Percentiles rank a stretch among this genome's conserved stretches.
Conservation (phyloP, 164 flowering plant genomes). For the Kalanchoe fedtschenkoi region DNA sequence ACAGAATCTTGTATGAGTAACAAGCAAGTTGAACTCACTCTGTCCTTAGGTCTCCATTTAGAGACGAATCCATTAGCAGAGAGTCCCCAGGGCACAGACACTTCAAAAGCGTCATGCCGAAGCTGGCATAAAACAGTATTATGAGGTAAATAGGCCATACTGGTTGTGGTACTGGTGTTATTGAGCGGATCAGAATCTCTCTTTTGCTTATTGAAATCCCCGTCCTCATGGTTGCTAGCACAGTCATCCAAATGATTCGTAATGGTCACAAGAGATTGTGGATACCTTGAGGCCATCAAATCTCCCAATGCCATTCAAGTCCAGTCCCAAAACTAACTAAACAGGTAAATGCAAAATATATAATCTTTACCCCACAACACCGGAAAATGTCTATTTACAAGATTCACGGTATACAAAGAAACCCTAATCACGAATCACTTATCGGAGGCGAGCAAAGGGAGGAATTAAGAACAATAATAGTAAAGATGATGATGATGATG, state of each 20-base stretch:
- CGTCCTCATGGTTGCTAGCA: constrained; percentile 12
- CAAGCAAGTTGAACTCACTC: constrained; percentile 32
- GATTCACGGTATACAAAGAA: too few species aligned
- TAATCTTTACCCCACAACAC: too few species aligned
- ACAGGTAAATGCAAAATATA: background rate
- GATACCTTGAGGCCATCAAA: constrained; percentile 65
- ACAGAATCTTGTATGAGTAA: background rate
- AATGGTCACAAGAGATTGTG: background rate
- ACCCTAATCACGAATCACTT: too few species aligned
- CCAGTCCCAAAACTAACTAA: background rate
- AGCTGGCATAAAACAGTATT: constrained; percentile 63
- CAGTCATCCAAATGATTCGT: background rate
- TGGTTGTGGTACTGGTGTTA: constrained; percentile 32
- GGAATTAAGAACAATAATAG: too few species aligned
- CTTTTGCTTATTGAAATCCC: constrained; percentile 11
- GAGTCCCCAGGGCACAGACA: constrained; percentile 47
- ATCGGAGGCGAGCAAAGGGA: too few species aligned
- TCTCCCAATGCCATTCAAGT: constrained; percentile 96
- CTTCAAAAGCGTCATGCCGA: constrained; percentile 78
- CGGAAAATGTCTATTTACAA: too few species aligned
- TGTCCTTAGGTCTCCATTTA: constrained; percentile 85
- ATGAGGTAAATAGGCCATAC: constrained; percentile 79
- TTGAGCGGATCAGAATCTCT: constrained; percentile 50
- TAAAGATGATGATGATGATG: too few species aligned
- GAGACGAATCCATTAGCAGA: constrained; percentile 70